A percentile compares a stretch with the other conserved stretches of the same genome.
Conservation (phyloP, 1,139 yeast species). For the Pichia sp. region DNA sequence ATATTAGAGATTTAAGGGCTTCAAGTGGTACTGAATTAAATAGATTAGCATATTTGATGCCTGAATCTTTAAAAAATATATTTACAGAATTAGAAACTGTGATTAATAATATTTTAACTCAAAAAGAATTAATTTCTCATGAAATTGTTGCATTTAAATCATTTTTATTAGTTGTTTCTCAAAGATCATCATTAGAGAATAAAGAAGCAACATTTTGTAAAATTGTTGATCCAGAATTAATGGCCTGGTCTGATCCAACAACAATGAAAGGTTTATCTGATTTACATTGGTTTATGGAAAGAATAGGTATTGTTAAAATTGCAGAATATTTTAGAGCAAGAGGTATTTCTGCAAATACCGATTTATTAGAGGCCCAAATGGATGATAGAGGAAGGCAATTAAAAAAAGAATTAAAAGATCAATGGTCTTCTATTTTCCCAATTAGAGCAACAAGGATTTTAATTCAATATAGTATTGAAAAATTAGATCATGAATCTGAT, state of each 20-base stretch:
- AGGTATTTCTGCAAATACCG: conserved; percentile 71
- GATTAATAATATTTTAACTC: conserved; percentile 61
- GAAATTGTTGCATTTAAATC: conserved; percentile 93
- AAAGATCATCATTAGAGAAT: conserved; percentile 66
- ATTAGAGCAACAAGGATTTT: conserved; percentile 92
- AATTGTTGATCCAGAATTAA: conserved; percentile 87
- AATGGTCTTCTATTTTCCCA: conserved; percentile 93
- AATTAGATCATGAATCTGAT: conserved; percentile 68
- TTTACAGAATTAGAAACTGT: conserved; percentile 78
- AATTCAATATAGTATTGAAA: conserved; percentile 91
- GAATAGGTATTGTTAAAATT: conserved; percentile 88
- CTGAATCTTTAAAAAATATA: conserved; percentile 77
- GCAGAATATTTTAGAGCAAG: conserved; percentile 84
- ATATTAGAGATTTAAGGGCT: conserved; percentile 80
- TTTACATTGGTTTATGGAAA: conserved; percentile 96
- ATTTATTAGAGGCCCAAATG: conserved; percentile 72
- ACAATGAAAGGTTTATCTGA: conserved; percentile 87
- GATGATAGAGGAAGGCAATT: conserved; percentile 83
- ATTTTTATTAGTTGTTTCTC: conserved; percentile 83
- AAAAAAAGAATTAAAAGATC: conserved; percentile 73
- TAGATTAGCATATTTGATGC: conserved; percentile 89
- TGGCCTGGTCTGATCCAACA: conserved; percentile 89
- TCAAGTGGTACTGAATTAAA: conserved; percentile 94
- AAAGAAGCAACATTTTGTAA: conserved; percentile 69
- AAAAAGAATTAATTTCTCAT: conserved; percentile 75